Evolutionary conservation across 176 grass and related monocot species (phyloP).

Genomic region (Sorghum bicolor): Sorghum_bicolor_NCBIv3 NC_012870.2:21228001-21228500

Average conservation of each 20-base stretch:
- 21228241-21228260: background rate
- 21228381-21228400: constrained; percentile 28
- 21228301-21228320: background rate
- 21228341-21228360: background rate
- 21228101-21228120: background rate
- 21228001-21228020: background rate
- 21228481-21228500: constrained; percentile 80
- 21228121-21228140: background rate
- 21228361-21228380: background rate
- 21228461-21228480: constrained; percentile 68
- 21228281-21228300: background rate
- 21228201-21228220: background rate
- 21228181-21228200: background rate
- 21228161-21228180: background rate
- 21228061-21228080: background rate
- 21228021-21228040: background rate
- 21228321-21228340: background rate
- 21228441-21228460: constrained; percentile 81
- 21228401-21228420: constrained; percentile 86
- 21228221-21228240: background rate
- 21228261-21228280: background rate
- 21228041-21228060: background rate
- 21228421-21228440: constrained; percentile 84
- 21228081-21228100: background rate
- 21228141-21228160: background rate